These are phyloP conservation scores for Lactarius trivialis DNA, from an alignment of 768 basidiomycete genomes.

Conservation along the genomic window DNA sequence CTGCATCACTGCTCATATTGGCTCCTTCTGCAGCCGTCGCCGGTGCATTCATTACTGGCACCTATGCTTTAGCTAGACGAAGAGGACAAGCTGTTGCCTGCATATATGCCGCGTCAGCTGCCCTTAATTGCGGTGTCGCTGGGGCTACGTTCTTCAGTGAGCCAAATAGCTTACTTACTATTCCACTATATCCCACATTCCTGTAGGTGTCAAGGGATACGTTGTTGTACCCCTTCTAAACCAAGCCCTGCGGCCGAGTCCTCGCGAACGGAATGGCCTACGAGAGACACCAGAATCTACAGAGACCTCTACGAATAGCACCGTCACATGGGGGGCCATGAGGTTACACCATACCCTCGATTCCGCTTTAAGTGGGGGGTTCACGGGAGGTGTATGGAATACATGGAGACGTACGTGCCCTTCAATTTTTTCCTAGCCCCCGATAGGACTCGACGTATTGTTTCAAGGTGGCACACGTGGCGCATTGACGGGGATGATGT, in stretches of 20 bases:
- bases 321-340: slow-evolving; percentile 45
- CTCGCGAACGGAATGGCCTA: slow-evolving; percentile 41
- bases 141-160: slow-evolving; percentile 75
- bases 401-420: slow-evolving; percentile 50
- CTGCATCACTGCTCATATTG: slow-evolving; percentile 28
- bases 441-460: slow-evolving; percentile 9
- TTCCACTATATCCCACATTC: slow-evolving; percentile 1
- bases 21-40: slow-evolving; percentile 41
- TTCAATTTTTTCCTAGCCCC: background rate
- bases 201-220: slow-evolving; percentile 68
- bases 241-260: slow-evolving; percentile 37
- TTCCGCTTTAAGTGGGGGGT: slow-evolving; percentile 63
- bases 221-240: slow-evolving; percentile 58
- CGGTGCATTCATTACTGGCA: slow-evolving; percentile 42
- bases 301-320: slow-evolving; percentile 10
- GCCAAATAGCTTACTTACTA: slow-evolving; percentile 26
- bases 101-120: slow-evolving; percentile 45
- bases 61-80: slow-evolving; percentile 42
- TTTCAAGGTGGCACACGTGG: slow-evolving; percentile 53
- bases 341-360: slow-evolving; percentile 59
- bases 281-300: slow-evolving; percentile 26
- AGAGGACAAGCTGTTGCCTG: slow-evolving; percentile 42
- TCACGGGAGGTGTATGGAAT: slow-evolving; percentile 56
- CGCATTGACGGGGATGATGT: slow-evolving; percentile 51
- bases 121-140: slow-evolving; percentile 64